Base-by-base conservation (phyloP, 2,329 filamentous ascomycete species). In the Botrytis deweyae region DNA sequence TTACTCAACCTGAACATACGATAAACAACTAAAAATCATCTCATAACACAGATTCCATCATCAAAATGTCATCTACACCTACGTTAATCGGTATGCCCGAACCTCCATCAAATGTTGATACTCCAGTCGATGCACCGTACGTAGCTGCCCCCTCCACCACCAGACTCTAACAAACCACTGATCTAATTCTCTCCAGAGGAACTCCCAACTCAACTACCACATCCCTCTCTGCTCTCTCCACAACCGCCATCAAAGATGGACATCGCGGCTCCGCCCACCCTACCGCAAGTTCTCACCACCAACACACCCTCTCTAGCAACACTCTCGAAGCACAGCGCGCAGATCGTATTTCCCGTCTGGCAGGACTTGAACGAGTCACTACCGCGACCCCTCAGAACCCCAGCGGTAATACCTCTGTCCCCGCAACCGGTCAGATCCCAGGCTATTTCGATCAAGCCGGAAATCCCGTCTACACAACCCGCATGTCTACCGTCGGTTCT, bases 191-290 rank as follows among this genome's bases (percentile, higher is more conserved):
- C 70, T 55, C 33, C 77, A 97, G 94, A 77, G 95, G 95, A 80
- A 98, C 95, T 4, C 95, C 95, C 4, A 98, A 96, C 77, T 97
- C 94, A 78, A 92, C 93, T 59, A 97, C 93, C 5, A 98, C 95
- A 20, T 97, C 94, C 70, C 91, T 98, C 80, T 97, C 94, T 40
- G 91, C 94, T 59, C 88, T 98, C 66, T 97, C 94, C 25, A 98
- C 95, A 29, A 96, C 94, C 20, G 95, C 95, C 70, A 97, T 97
- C 87, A 97, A 98, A 84, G 95, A 98, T 81, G 95, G 95, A 78
- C 94, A 98, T 81, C 93, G 94, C 75, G 95, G 95, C 76, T 90
- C 94, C 81, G 87, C 91, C 42, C 89, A 90, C 42, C 87, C 90
- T 72, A 86, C 88, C 73, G 82, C 87, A 78, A 84, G 89, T 81